Evolutionary conservation across 2,329 filamentous ascomycete genomes (phyloP).

Genomic region (Septoria linicola): DNA sequence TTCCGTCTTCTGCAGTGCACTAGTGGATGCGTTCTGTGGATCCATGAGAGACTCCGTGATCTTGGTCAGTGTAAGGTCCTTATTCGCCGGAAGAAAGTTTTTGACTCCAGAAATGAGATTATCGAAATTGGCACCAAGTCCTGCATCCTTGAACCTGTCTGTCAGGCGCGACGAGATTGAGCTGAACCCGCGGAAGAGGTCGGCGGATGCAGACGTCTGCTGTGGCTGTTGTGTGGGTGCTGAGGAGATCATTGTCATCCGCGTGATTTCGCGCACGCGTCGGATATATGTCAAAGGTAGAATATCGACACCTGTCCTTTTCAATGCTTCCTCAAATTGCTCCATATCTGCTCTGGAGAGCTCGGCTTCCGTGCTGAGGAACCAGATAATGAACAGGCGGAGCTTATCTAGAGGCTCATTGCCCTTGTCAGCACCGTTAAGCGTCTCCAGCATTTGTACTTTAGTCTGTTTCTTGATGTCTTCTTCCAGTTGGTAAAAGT

Average conservation of each 20-base stretch:
- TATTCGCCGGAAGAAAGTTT: conserved; percentile 94
- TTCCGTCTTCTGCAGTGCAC: conserved; percentile 93
- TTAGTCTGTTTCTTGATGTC: conserved; percentile 89
- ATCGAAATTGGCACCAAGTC: conserved; percentile 84
- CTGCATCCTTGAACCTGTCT: conserved; percentile 89
- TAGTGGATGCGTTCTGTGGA: conserved; percentile 81
- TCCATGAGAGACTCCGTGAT: conserved; percentile 99
- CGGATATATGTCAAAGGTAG: conserved; percentile 80
- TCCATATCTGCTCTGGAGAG: conserved; percentile 78
- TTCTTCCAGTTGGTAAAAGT: conserved; percentile 94
- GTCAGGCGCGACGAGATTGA: conserved; percentile 89
- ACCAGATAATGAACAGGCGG: conserved; percentile 95
- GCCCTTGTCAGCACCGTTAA: conserved; percentile 79
- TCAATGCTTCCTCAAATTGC: conserved; percentile 80
- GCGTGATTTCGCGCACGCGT: conserved; percentile 88
- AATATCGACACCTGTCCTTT: conserved; percentile 70
- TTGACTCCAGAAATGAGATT: conserved; percentile 94
- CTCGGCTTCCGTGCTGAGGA: conserved; percentile 87
- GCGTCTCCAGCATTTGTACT: conserved; percentile 79
- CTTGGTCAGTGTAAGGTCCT: conserved; percentile 93
- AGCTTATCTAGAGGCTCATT: conserved; percentile 85
- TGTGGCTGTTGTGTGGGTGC: conserved; percentile 63
- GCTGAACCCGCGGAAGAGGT: conserved; percentile 90
- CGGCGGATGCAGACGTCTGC: conserved; percentile 62
- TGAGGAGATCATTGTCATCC: conserved; percentile 97